Base-by-base conservation (phyloP, 345 rosid genomes). In the Toxicodendron radicans region DNA sequence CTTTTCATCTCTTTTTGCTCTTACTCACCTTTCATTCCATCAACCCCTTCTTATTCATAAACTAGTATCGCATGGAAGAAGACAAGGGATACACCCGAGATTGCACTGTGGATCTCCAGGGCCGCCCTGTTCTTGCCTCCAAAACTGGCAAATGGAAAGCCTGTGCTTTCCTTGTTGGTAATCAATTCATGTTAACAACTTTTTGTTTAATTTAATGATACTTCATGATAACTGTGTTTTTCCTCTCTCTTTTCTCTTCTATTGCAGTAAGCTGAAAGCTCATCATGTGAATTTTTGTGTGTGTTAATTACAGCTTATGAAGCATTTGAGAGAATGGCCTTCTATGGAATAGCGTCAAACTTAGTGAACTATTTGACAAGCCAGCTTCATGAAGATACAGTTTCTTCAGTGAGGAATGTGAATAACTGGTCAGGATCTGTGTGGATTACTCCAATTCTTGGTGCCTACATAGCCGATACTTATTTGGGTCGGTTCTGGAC, bases 311-410 rank as follows among this genome's bases (percentile, higher is more conserved):
- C 81, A 94, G 98, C 91, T 66, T 94, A 94, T 66, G 98, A 94
- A 81, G 91, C 91, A 72, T 94, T 94, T 77, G 98, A 94, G 79
- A 87, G 98, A 82, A 94, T 94, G 98, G 97, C 97, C 41, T 94
- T 87, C 71, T 90, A 94, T 68, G 97, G 97, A 71, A 82, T 94
- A 80, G 88, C 90, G 16, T 89, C 98, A 17, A 94, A 94, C 79
- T 80, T 94, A 58, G 97, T 94, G 76, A 89, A 80, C 58, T 94
- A 89, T 68, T 68, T 94, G 84, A 94, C 97, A 38, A 87, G 86
- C 49, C 87, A 85, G 73, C 97, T 94, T 56, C 97, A 86, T 32
- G 95, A 94, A 83, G 92, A 89, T 69, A 94, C 97, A 5, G 91
- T 94, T 71, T 72, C 97, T 17, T 89, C 97, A 0, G 93, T 90